Evolutionary conservation across 768 basidiomycete genomes (phyloP).

Genomic region (Botryobasidium botryosum): DNA sequence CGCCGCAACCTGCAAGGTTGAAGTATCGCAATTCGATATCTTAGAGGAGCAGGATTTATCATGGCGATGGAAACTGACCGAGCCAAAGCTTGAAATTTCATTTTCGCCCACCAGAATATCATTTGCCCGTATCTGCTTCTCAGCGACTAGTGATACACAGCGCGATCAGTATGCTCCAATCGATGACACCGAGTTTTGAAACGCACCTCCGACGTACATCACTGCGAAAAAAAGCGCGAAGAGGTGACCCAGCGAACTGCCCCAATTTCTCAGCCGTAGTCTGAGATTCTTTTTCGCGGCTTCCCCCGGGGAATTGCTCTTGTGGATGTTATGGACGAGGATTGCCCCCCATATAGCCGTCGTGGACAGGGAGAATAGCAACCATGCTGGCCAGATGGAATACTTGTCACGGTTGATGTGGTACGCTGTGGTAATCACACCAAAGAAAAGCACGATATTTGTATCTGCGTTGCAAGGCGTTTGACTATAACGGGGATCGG

Average conservation of each 20-base stretch:
- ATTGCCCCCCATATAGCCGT: slow-evolving; percentile 1
- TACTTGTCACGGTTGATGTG: slow-evolving; percentile 3
- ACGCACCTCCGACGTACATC: neutral
- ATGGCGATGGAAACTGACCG: too few species aligned
- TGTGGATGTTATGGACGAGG: neutral
- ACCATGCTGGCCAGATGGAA: slow-evolving; percentile 6
- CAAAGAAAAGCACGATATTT: slow-evolving; percentile 1
- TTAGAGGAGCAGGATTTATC: too few species aligned
- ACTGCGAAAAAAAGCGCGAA: neutral
- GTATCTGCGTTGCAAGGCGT: neutral
- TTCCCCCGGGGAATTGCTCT: neutral
- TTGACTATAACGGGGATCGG: neutral
- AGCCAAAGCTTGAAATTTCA: slow-evolving; percentile 3
- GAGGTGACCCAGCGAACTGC: neutral
- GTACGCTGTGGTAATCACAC: neutral
- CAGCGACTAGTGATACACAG: too few species aligned
- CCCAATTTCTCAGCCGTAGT: neutral
- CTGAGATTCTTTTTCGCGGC: neutral
- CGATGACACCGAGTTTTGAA: too few species aligned
- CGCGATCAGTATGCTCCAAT: too few species aligned
- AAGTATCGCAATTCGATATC: too few species aligned
- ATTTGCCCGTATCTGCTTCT: slow-evolving; percentile 1
- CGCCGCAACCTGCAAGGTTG: too few species aligned
- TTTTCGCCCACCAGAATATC: neutral
- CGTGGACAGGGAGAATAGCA: slow-evolving; percentile 3